These are phyloP conservation scores for Raffaelea deltoideospora DNA, from an alignment of 2,329 filamentous ascomycete species.

Conservation along the genomic window DNA sequence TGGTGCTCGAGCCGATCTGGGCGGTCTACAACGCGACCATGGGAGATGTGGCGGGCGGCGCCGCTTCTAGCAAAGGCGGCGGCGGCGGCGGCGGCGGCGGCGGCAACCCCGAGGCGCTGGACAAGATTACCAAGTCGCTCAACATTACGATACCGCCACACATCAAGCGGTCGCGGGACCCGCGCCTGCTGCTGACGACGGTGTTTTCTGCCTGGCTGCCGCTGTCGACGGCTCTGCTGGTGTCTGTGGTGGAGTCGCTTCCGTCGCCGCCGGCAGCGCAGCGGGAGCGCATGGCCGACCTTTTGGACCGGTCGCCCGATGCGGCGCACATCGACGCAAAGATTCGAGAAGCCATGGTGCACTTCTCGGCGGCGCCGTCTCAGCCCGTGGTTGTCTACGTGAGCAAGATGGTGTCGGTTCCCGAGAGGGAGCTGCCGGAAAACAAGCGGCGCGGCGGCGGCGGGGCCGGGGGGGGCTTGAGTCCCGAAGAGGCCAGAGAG, in stretches of 20 bases:
- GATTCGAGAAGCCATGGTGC: slow-evolving; percentile 66
- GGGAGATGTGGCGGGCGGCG: no score
- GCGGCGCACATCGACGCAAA: slow-evolving; percentile 50
- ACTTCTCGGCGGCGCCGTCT: slow-evolving; percentile 54
- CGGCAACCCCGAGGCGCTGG: slow-evolving; percentile 66
- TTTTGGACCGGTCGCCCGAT: slow-evolving; percentile 70
- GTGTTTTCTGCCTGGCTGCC: slow-evolving; percentile 86
- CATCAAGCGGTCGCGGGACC: slow-evolving; percentile 68
- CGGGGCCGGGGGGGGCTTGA: slow-evolving; percentile 51
- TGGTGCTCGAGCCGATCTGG: slow-evolving; percentile 93
- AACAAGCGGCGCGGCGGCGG: slow-evolving; percentile 56
- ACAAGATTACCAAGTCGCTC: slow-evolving; percentile 91
- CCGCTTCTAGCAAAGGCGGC: no score
- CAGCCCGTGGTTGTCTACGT: slow-evolving; percentile 86
- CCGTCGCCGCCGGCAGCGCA: slow-evolving; percentile 75
- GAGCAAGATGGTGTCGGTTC: slow-evolving; percentile 95
- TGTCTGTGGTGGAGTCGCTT: slow-evolving; percentile 85
- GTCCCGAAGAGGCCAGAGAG: slow-evolving; percentile 78
- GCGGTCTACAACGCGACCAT: slow-evolving; percentile 84
- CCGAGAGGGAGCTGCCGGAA: slow-evolving; percentile 77
- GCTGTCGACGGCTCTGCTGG: slow-evolving; percentile 77
- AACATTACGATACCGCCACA: slow-evolving; percentile 75
- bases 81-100: slow-evolving; percentile 68
- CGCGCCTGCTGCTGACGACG: slow-evolving; percentile 67
- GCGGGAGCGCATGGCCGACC: slow-evolving; percentile 58